phyloP scores from a whole-genome alignment of 495 filamentous ascomycete genomes.

The Annulohypoxylon maeteangense region DNA sequence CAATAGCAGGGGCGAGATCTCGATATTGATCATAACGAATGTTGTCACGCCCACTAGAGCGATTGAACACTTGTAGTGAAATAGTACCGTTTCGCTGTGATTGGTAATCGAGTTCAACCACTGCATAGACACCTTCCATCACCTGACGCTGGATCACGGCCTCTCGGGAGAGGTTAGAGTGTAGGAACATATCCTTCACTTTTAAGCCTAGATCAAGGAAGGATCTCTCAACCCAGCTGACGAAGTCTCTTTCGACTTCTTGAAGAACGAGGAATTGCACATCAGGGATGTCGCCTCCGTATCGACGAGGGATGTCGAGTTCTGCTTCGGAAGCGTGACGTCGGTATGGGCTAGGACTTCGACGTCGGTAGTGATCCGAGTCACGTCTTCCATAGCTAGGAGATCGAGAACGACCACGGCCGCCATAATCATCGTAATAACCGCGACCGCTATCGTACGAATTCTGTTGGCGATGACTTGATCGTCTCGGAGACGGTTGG shows the following conservation, averaged over 20 bases:
- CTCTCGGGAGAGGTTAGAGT: conserved; percentile 78
- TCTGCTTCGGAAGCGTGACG: conserved; percentile 65
- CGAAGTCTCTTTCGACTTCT: conserved; percentile 82
- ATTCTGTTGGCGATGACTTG: conserved; percentile 52
- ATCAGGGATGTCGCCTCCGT: conserved; percentile 83
- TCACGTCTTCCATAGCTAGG: conserved; percentile 62
- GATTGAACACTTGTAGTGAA: conserved; percentile 84
- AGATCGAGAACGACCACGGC: conserved; percentile 76
- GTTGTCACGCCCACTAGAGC: conserved; percentile 73
- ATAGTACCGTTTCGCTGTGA: conserved; percentile 77
- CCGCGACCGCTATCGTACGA: conserved; percentile 55
- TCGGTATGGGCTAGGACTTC: conserved; percentile 72
- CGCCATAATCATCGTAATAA: conserved; percentile 51
- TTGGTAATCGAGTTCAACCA: conserved; percentile 75
- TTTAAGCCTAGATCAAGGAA: conserved; percentile 77
- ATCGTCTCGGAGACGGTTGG: conserved; percentile 61
- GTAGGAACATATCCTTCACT: conserved; percentile 78
- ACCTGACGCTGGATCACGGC: conserved; percentile 86
- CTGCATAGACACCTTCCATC: conserved; percentile 86
- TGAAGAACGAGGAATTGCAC: conserved; percentile 87
- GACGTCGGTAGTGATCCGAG: conserved; percentile 62
- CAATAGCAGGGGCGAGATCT: conserved; percentile 77
- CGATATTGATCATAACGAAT: conserved; percentile 87
- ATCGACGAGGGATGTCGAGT: conserved; percentile 77
- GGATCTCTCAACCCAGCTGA: conserved; percentile 79